phyloP scores from a whole-genome alignment of 148 eudicot genomes.

The Beta vulgaris region DNA sequence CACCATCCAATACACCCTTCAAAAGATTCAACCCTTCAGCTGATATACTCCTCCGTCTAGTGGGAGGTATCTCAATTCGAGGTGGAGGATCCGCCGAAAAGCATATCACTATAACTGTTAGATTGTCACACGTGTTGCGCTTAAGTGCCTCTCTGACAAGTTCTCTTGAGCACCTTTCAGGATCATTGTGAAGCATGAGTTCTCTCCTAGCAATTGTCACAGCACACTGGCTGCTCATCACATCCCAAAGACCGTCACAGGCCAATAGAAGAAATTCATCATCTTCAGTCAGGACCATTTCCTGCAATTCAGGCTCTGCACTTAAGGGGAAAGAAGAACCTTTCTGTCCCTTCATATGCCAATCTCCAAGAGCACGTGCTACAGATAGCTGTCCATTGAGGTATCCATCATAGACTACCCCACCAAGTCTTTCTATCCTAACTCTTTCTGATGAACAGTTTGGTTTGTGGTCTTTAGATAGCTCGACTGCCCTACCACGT shows the following conservation, averaged over 20 bases:
- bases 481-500: conserved; percentile 73
- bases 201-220: conserved; percentile 66
- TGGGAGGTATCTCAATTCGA: conserved; percentile 48
- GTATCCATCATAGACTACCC: conserved; percentile 80
- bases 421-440: conserved; percentile 77
- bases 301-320: conserved; percentile 81
- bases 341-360: conserved; percentile 87
- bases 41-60: conserved; percentile 64
- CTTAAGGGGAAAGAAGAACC: conserved; percentile 63
- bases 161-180: conserved; percentile 66
- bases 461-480: conserved; percentile 86
- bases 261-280: conserved; percentile 80
- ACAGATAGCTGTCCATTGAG: conserved; percentile 84
- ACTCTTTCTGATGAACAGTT: conserved; percentile 54
- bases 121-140: conserved; percentile 63
- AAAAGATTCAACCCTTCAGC: conserved; percentile 73
- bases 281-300: conserved; percentile 56
- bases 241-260: conserved; percentile 95
- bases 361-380: conserved; percentile 87
- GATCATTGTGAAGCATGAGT: conserved; percentile 78
- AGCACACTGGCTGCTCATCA: conserved; percentile 88
- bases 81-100: conserved; percentile 78
- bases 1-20: conserved; percentile 61
- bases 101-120: conserved; percentile 68
- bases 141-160: conserved; percentile 83